Conservation (phyloP, 2,329 filamentous ascomycete genomes). For the Dactylella cylindrospora region DNA sequence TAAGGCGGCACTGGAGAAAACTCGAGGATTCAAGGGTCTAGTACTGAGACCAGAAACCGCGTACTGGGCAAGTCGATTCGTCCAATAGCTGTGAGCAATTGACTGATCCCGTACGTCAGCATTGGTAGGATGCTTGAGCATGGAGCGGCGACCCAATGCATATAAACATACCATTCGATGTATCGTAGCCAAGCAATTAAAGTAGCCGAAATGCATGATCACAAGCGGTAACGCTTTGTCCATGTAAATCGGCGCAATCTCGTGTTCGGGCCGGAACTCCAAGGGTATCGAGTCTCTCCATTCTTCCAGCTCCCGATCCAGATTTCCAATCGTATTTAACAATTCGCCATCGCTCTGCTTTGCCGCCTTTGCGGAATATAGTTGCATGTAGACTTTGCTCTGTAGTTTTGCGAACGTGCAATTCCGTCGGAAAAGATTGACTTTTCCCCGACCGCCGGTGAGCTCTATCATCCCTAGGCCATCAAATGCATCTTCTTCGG, state of each 20-base stretch:
- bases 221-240: conserved; percentile 77
- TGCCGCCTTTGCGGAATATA: conserved; percentile 90
- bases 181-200: conserved; percentile 96
- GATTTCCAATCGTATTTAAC: conserved; percentile 90
- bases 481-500: conserved; percentile 84
- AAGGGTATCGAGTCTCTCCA: conserved; percentile 97
- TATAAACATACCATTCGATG: conserved; percentile 79
- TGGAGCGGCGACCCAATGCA: no score
- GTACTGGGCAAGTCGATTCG: conserved; percentile 87
- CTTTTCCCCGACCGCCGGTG: conserved; percentile 82
- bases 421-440: conserved; percentile 93
- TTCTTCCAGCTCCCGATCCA: conserved; percentile 84
- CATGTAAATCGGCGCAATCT: conserved; percentile 72
- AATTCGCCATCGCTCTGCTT: conserved; percentile 91
- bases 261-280: conserved; percentile 94
- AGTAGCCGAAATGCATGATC: conserved; percentile 93
- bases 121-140: conserved; percentile 17
- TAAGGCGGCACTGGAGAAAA: conserved; percentile 89
- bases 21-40: conserved; percentile 82
- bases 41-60: conserved; percentile 93
- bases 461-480: conserved; percentile 93
- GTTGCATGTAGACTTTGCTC: conserved; percentile 85
- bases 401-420: conserved; percentile 89
- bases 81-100: conserved; percentile 97
- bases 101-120: conserved; percentile 55